phyloP scores from a whole-genome alignment of 2,329 filamentous ascomycete species.

The Alternaria alternata region DNA sequence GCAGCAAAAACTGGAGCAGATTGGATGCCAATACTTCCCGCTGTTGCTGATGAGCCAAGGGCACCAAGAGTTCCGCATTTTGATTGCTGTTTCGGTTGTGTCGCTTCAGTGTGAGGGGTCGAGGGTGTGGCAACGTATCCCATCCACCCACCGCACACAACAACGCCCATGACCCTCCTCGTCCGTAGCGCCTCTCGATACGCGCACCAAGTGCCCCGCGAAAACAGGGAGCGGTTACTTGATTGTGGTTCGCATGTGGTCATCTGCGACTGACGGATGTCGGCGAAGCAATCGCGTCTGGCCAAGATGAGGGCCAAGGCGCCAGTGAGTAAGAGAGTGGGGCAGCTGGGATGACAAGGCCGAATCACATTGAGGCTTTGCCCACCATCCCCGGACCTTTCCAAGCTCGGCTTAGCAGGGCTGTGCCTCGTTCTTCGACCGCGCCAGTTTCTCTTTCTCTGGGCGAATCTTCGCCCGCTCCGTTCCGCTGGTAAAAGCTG shows the following conservation, averaged over 20 bases:
- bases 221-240: neutral
- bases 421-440: conserved; percentile 1
- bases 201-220: neutral
- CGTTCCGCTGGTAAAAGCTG: conserved; percentile 9
- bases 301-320: conserved; percentile 10
- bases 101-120: neutral
- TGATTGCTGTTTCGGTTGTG: conserved; percentile 10
- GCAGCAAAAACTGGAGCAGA: conserved; percentile 4
- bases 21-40: conserved; percentile 11
- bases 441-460: conserved; percentile 10
- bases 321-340: neutral
- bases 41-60: conserved; percentile 5
- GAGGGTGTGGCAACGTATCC: neutral
- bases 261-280: conserved; percentile 2
- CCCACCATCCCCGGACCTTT: neutral
- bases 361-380: conserved; percentile 1
- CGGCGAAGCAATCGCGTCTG: neutral
- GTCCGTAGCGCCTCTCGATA: neutral
- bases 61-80: conserved; percentile 10
- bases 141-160: neutral
- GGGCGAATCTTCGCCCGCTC: conserved; percentile 14
- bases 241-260: conserved; percentile 3
- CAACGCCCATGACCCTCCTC: neutral
- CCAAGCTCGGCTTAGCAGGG: neutral
- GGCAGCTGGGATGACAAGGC: neutral